Conservation (phyloP, 2,329 filamentous ascomycete species). For the Sclerotinia nivalis region DNA sequence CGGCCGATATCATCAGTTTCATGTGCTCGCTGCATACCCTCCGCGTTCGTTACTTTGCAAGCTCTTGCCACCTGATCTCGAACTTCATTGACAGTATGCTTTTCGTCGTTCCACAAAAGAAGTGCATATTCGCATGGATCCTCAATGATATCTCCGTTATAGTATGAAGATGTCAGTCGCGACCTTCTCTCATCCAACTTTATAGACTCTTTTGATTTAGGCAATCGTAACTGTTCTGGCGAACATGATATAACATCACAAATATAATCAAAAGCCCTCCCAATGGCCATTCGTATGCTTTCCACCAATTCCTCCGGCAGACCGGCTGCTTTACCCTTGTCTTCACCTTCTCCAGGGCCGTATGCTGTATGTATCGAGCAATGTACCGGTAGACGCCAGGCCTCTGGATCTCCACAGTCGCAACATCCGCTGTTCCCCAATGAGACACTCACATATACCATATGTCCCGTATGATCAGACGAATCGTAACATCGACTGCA, state of each 20-base stretch:
- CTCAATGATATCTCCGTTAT: constrained; percentile 62
- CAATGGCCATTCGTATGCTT: constrained; percentile 82
- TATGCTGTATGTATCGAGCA: constrained; percentile 88
- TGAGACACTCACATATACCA: constrained; percentile 84
- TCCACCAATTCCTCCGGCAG: constrained; percentile 75
- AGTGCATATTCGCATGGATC: constrained; percentile 76
- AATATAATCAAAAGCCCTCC: constrained; percentile 85
- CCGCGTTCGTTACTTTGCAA: constrained; percentile 69
- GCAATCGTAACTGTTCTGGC: constrained; percentile 85
- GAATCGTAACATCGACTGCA: constrained; percentile 94
- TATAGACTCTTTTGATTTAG: constrained; percentile 82
- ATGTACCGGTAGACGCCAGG: constrained; percentile 83
- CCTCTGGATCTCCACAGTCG: constrained; percentile 94
- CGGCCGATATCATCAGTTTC: constrained; percentile 89
- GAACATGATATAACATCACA: constrained; percentile 98
- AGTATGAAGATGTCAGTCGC: constrained; percentile 73
- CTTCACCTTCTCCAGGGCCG: constrained; percentile 48
- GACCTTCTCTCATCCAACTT: constrained; percentile 78
- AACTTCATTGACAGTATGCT: constrained; percentile 92
- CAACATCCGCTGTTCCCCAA: constrained; percentile 94
- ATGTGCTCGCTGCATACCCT: constrained; percentile 74
- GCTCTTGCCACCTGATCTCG: constrained; percentile 86
- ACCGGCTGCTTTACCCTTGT: constrained; percentile 60
- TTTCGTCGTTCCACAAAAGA: constrained; percentile 97
- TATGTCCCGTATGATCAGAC: constrained; percentile 91